Base-by-base conservation (phyloP, 441 rosid species). In the Viola pubescens region DNA sequence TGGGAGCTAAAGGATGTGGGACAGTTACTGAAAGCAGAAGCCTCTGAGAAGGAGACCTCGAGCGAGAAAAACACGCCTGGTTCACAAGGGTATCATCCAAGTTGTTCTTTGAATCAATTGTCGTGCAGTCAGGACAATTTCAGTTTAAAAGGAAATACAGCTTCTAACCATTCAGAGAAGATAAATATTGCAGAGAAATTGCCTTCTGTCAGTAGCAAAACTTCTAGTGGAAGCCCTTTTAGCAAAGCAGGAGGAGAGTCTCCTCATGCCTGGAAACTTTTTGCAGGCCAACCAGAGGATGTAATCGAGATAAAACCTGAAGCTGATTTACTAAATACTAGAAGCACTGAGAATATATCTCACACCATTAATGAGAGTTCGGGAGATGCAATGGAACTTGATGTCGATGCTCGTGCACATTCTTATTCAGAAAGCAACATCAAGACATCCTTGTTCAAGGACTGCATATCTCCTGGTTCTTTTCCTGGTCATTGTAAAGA, bases 371-470 rank as follows among this genome's bases (percentile, higher is more conserved):
- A 52, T 26, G 69, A 61, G 55, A 58, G 65, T 59, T 67, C 60
- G 56, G 68, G 50, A 13, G 53, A 37, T 53, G 55, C 66, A 46
- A 58, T 58, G 73, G 76, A 70, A 64, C 67, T 63, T 63, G 62
- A 70, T 40, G 54, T 6, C 55, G 68, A 73, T 41, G 62, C 63
- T 13, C 62, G 64, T 9, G 58, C 49, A 26, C 48, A 14, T 6
- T 49, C 52, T 61, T 19, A 70, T 59, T 57, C 48, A 43, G 70
- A 63, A 49, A 67, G 63, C 43, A 66, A 67, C 58, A 38, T 57
- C 44, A 63, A 70, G 26, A 56, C 65, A 43, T 58, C 70, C 26
- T 54, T 67, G 49, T 81, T 65, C 16, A 68, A 63, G 59, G 63
- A 59, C 59, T 54, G 61, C 59, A 64, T 70, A 70, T 67, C 73